These are phyloP conservation scores for Cutaneotrichosporon sp. DNA, from an alignment of 1,284 basidiomycete species.

Conservation along the genomic window DNA sequence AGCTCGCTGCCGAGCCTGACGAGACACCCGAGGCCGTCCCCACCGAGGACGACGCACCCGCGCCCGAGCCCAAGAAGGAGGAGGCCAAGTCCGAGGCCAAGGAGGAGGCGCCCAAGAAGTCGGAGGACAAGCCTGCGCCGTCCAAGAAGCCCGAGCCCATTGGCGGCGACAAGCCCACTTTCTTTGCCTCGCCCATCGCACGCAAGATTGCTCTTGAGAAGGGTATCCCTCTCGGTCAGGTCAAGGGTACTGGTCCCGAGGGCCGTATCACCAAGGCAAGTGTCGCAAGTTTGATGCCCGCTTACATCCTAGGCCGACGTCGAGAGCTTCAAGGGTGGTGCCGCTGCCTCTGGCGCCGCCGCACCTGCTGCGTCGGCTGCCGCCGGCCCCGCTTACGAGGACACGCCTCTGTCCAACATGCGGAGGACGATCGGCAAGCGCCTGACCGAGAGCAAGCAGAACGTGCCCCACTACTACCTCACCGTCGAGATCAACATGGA, in stretches of 20 bases:
- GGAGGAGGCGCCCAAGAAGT: slow-evolving; percentile 44
- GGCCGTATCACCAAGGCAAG: slow-evolving; percentile 83
- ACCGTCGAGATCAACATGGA: slow-evolving; percentile 92
- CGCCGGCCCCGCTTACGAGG: slow-evolving; percentile 67
- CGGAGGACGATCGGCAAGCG: slow-evolving; percentile 86
- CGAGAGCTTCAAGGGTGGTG: slow-evolving; percentile 67
- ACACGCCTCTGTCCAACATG: slow-evolving; percentile 92
- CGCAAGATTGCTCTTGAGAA: slow-evolving; percentile 95
- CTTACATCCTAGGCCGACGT: slow-evolving; percentile 57
- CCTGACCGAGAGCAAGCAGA: slow-evolving; percentile 86
- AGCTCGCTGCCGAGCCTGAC: slow-evolving; percentile 60
- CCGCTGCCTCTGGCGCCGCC: slow-evolving; percentile 49
- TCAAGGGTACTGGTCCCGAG: slow-evolving; percentile 91
- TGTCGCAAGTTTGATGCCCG: background rate
- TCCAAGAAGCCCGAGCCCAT: slow-evolving; percentile 4
- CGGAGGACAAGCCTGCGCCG: background rate
- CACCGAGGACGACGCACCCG: slow-evolving; percentile 33
- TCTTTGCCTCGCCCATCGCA: slow-evolving; percentile 91
- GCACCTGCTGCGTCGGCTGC: slow-evolving; percentile 44
- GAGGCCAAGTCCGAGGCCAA: slow-evolving; percentile 49
- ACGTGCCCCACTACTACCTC: slow-evolving; percentile 95
- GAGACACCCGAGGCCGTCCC: slow-evolving; percentile 36
- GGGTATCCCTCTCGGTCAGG: slow-evolving; percentile 81
- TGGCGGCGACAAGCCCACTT: slow-evolving; percentile 55
- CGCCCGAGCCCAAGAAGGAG: slow-evolving; percentile 18